Base-by-base conservation (phyloP, 345 rosid species). In the Gossypium herbaceum region DNA sequence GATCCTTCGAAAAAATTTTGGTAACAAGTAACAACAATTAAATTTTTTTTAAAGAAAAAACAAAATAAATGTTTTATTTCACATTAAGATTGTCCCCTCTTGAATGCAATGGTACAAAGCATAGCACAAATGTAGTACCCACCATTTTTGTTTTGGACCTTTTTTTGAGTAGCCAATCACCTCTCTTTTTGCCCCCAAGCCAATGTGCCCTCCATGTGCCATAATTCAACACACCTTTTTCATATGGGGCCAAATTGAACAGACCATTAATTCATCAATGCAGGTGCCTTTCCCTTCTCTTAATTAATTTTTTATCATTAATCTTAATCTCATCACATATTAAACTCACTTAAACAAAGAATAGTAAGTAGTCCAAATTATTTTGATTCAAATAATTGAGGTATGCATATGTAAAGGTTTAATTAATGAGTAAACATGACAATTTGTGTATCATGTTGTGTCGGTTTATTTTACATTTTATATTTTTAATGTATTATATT, bases 161-260 rank as follows among this genome's bases (percentile, higher is more conserved):
- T 34, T 6, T 4, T 4, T 34, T 34, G 54, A 2, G 62, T 51
- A 61, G 9, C 62, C 17, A 60, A 52, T 63, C 70, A 67, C 16
- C 60, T 61, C 55, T 24, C 15, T 17, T 3, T 48, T n/a, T 29
- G 60, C 29, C 22, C 57, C 55, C 72, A 43, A 60, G 12, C 15
- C 15, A 73, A 77, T 63, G 67, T 77, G 72, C 22, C 52, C 51
- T 71, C 25, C 75, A 73, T 73, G 76, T 73, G 76, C 68, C 17
- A 4, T 19, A 55, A 7, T 57, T 43, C 61, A 22, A 15, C 43
- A 50, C 64, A 24, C 25, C 39, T 29, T 34, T 73, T 19, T 51
- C 71, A 34, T 12, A 19, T 73, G 68, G 66, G 71, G 43, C 34
- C 48, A 25, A n/a, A 48, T 16, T 12, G 16, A 48, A 55, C 13